Base-by-base conservation (phyloP, 2,329 filamentous ascomycete species). In the Penicillium sp. region DNA sequence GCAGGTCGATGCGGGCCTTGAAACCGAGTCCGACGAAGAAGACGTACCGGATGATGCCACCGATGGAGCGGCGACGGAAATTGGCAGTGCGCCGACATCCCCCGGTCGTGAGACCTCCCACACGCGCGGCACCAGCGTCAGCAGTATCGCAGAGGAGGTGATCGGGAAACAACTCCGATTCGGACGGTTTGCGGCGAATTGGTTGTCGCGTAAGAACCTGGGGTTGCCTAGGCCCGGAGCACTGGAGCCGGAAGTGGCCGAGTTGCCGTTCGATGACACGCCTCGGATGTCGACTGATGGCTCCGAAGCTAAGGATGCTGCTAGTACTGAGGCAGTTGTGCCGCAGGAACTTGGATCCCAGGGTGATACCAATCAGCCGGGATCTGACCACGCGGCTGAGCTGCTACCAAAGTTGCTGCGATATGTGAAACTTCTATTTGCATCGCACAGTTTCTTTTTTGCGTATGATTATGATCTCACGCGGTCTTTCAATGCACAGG, bases 381-480 rank as follows among this genome's bases (percentile, higher is more conserved):
- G 40, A n/a, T 51, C 59, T n/a, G 63, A 62, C 22, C 69, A 75
- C 14, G 73, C 77, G 4, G 69, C 76, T 44, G 76, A 75, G 31
- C 69, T 97, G 26, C 74, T 95, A 9, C 91, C 91, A 1, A 95
- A 95, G 62, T 75, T 97, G 31, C 69, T 98, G 34, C 80, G 86
- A 32, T 94, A 87, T 26, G 84, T 89, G 1, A 87, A 87, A 61
- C 80, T 97, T 45, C 80, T 95, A 50, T 91, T 96, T 62, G 84
- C 86, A 1, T 89, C 86, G 0, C 79, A 79, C 52, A 96, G 88
- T 65, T 97, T 96, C 68, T 97, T 86, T 73, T 98, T 91, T 67
- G 90, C 90, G 0, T 96, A 98, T 66, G 93, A 98, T 55, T 79
- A 91, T 64, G 90, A 98, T 64, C 80, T 98, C 41, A 97, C 93